phyloP scores from a whole-genome alignment of 2,329 filamentous ascomycete species.

The Sporothrix phasma region DNA sequence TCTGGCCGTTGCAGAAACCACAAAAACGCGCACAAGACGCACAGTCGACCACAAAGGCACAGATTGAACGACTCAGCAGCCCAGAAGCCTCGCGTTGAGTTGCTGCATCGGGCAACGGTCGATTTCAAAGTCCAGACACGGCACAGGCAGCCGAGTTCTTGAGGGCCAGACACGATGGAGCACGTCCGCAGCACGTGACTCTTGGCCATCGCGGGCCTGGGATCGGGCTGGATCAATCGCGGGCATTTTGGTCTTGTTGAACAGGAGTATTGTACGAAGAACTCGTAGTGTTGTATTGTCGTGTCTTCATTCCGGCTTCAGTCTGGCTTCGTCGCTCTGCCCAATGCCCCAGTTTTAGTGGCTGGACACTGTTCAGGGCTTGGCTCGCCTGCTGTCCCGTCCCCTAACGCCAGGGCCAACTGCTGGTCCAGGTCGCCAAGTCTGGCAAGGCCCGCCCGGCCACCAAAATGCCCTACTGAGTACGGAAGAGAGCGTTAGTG shows the following conservation, averaged over 20 bases:
- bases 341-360: constrained; percentile 9
- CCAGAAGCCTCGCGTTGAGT: constrained; percentile 5
- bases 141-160: neutral
- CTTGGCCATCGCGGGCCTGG: neutral
- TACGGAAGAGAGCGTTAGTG: neutral
- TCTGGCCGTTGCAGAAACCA: neutral
- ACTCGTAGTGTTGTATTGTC: too few relatives aligned
- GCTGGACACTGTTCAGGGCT: constrained; percentile 7
- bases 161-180: neutral
- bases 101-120: constrained; percentile 8
- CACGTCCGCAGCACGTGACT: too few relatives aligned
- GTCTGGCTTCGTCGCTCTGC: neutral
- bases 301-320: neutral
- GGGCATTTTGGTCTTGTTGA: too few relatives aligned
- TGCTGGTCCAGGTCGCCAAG: neutral
- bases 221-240: too few relatives aligned
- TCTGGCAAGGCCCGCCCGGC: neutral
- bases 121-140: neutral
- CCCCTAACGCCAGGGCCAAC: neutral
- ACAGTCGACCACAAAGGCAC: neutral
- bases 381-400: constrained; percentile 1
- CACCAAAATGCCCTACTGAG: neutral
- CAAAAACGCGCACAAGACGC: neutral
- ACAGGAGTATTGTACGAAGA: too few relatives aligned
- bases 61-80: neutral